Evolutionary conservation across 139 green algal genomes (phyloP).

Genomic region (Coelastrella sp.): DNA sequence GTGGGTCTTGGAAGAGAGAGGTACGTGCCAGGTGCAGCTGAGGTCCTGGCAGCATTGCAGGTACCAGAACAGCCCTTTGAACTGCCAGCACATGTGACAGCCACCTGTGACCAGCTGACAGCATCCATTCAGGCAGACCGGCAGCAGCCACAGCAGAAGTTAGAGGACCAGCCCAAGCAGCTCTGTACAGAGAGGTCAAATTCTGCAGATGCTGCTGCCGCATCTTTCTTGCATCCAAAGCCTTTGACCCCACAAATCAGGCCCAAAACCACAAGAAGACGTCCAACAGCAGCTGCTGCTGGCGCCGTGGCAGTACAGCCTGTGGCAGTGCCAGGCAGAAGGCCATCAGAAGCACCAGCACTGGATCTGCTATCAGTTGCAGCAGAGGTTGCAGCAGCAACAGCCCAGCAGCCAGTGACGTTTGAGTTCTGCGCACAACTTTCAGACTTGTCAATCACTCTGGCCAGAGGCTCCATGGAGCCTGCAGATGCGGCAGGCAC

Average conservation of each 20-base stretch:
- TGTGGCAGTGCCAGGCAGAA: neutral
- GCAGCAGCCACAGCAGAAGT: neutral
- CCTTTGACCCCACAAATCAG: no score
- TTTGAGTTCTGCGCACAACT: neutral
- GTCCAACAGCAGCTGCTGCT: neutral
- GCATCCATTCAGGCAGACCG: neutral
- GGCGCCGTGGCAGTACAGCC: neutral
- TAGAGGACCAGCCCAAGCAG: neutral
- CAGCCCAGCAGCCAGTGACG: neutral
- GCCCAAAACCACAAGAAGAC: no score
- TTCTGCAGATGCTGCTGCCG: neutral
- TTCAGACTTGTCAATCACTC: no score
- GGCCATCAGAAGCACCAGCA: neutral
- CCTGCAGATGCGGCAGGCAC: neutral
- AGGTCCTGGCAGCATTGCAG: neutral
- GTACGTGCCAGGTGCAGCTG: neutral
- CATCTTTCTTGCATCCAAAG: no score
- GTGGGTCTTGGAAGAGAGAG: neutral
- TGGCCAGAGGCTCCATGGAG: neutral
- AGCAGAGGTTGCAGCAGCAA: conserved; percentile 4
- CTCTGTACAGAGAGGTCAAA: neutral
- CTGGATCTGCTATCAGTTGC: neutral
- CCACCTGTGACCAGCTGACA: neutral
- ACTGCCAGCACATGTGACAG: neutral
- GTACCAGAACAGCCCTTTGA: neutral